These are phyloP conservation scores for Bacidia rubella DNA, from an alignment of 495 filamentous ascomycete species.

Conservation along the genomic window DNA sequence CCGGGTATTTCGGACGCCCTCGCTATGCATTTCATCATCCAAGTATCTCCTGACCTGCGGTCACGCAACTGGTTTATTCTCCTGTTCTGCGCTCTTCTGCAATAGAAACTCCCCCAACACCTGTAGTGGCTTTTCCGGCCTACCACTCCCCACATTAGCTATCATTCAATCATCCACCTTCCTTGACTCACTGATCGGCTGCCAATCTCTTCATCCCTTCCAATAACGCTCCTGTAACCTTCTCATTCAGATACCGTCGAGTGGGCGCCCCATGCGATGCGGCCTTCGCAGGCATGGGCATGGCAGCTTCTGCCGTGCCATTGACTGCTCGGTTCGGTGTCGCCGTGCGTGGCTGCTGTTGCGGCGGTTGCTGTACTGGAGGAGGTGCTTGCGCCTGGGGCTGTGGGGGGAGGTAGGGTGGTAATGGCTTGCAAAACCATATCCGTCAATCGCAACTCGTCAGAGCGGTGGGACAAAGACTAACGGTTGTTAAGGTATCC, in stretches of 20 bases:
- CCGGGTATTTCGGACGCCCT: slow-evolving; percentile 1
- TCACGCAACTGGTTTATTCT: slow-evolving; percentile 21
- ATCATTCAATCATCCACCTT: not conserved
- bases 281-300: slow-evolving; percentile 23
- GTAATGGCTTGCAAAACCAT: slow-evolving; percentile 18
- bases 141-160: slow-evolving; percentile 8
- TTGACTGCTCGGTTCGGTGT: slow-evolving; percentile 37
- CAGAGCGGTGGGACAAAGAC: no score
- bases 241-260: slow-evolving; percentile 77
- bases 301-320: slow-evolving; percentile 22
- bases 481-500: no score
- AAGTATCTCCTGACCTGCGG: not conserved
- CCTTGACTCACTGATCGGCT: slow-evolving; percentile 57
- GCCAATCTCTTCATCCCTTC: slow-evolving; percentile 88
- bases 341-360: slow-evolving; percentile 23
- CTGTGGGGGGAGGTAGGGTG: slow-evolving; percentile 2
- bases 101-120: slow-evolving; percentile 78
- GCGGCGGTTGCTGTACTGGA: not conserved
- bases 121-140: slow-evolving; percentile 70
- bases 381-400: slow-evolving; percentile 5
- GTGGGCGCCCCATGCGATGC: slow-evolving; percentile 67
- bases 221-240: slow-evolving; percentile 68
- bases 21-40: slow-evolving; percentile 6
- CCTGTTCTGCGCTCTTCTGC: slow-evolving; percentile 64
- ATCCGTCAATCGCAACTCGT: no score